phyloP scores from a whole-genome alignment of 805 yeast species.

The Metschnikowia lochheadii region DNA sequence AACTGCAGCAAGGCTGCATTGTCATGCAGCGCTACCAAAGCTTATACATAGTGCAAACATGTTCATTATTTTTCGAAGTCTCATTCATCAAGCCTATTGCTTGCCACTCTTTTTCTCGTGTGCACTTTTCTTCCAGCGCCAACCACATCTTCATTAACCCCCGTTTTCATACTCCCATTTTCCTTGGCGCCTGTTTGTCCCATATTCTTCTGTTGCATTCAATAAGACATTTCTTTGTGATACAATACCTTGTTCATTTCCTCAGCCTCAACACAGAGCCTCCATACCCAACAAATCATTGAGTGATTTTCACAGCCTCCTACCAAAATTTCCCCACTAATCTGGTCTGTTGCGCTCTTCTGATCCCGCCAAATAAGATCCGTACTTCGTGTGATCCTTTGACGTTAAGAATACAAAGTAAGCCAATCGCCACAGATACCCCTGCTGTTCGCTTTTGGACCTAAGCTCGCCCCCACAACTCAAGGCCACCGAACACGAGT shows the following conservation, averaged over 20 bases:
- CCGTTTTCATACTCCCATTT: background rate
- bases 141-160: background rate
- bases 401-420: background rate
- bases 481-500: background rate
- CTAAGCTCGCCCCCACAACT: background rate
- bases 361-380: background rate
- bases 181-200: background rate
- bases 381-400: background rate
- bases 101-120: slow-evolving; percentile 5
- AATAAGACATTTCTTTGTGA: background rate
- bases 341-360: background rate
- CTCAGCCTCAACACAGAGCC: background rate
- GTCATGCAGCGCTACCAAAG: slow-evolving; percentile 4
- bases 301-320: background rate
- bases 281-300: background rate
- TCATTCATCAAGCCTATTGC: slow-evolving; percentile 1
- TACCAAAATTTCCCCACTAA: background rate
- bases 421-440: background rate
- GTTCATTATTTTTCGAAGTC: slow-evolving; percentile 6
- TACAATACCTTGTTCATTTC: background rate
- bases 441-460: background rate
- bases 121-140: background rate
- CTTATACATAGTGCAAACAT: slow-evolving; percentile 6
- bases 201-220: background rate
- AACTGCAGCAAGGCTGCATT: slow-evolving; percentile 3